Conservation (phyloP, 2,329 filamentous ascomycete genomes). For the Emydomyces testavorans region DNA sequence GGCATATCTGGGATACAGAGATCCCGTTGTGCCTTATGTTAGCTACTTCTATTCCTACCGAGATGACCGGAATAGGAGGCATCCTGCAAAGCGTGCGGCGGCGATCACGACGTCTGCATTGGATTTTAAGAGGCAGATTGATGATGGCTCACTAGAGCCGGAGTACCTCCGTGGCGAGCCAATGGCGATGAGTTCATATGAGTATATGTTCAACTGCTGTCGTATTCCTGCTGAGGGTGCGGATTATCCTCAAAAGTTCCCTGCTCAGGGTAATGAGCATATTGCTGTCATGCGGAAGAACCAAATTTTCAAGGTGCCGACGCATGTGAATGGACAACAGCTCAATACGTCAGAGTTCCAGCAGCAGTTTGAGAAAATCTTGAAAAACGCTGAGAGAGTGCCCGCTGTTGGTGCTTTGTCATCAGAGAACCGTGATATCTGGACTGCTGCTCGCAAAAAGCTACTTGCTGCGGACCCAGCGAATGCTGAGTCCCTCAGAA, state of each 20-base stretch:
- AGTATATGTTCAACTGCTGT: conserved; percentile 97
- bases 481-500: conserved; percentile 66
- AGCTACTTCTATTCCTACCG: conserved; percentile 99
- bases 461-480: conserved; percentile 64
- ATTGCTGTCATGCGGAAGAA: conserved; percentile 89
- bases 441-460: conserved; percentile 69
- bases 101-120: conserved; percentile 75
- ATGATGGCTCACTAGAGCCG: conserved; percentile 70
- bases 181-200: conserved; percentile 95
- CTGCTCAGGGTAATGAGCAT: conserved; percentile 64
- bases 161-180: conserved; percentile 98
- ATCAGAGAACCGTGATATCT: conserved; percentile 83
- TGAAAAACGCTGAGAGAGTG: conserved; percentile 60
- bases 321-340: conserved; percentile 70
- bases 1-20: conserved; percentile 85
- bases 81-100: conserved; percentile 85
- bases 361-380: conserved; percentile 74
- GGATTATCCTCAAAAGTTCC: conserved; percentile 75
- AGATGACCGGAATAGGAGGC: conserved; percentile 75
- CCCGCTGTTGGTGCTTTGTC: conserved; percentile 76
- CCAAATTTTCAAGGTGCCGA: conserved; percentile 85
- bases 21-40: conserved; percentile 93
- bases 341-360: conserved; percentile 84
- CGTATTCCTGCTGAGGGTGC: conserved; percentile 71
- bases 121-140: conserved; percentile 91